Evolutionary conservation across 106 monocot species (phyloP).

Genomic region (Dactylorhiza incarnata): DNA sequence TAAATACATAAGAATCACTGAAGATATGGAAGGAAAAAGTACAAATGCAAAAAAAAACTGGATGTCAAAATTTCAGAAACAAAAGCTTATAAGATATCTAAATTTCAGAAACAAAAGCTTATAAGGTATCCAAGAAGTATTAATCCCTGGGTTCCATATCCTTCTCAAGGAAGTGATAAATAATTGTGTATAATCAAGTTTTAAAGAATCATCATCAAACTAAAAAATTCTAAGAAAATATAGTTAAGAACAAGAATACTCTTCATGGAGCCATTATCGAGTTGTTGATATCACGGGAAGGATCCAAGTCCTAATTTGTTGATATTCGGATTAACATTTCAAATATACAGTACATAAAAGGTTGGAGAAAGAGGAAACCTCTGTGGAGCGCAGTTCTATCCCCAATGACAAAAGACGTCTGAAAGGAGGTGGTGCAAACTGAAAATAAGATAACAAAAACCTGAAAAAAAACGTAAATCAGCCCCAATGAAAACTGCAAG

Average conservation of each 20-base stretch:
- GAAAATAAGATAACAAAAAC: constrained; percentile 56
- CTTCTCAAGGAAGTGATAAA: background rate
- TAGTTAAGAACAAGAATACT: background rate
- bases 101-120: background rate
- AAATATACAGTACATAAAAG: constrained; percentile 1
- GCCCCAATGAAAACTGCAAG: background rate
- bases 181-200: background rate
- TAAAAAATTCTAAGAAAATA: background rate
- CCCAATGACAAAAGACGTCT: constrained; percentile 25
- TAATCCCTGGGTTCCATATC: background rate
- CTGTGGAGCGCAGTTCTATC: constrained; percentile 10
- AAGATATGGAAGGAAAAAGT: background rate
- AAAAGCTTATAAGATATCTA: background rate
- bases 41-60: background rate
- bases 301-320: background rate
- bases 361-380: constrained; percentile 32
- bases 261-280: background rate
- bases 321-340: background rate
- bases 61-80: background rate
- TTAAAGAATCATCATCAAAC: background rate
- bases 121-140: background rate
- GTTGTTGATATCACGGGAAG: background rate
- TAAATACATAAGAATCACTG: background rate
- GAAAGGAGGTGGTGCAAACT: constrained; percentile 71
- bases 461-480: constrained; percentile 33